These are phyloP conservation scores for Medicago lupulina DNA, from an alignment of 306 rosid species.

Conservation along the genomic window DNA sequence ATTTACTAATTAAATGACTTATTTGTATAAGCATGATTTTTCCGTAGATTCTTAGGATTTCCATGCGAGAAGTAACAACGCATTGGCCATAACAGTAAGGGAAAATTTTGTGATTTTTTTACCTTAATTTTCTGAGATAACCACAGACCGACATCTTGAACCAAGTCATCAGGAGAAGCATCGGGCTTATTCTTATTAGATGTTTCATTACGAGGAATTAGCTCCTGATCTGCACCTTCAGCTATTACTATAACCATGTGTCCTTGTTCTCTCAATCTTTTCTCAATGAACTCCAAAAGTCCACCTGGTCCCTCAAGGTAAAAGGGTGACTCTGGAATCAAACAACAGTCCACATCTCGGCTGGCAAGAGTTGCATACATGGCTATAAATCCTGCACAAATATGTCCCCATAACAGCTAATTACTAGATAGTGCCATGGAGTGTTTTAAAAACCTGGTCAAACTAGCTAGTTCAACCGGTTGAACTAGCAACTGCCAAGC, in stretches of 20 bases:
- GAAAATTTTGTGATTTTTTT: neutral
- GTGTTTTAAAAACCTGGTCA: neutral
- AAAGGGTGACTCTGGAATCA: slow-evolving; percentile 82
- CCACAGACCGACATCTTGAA: slow-evolving; percentile 76
- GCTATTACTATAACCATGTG: slow-evolving; percentile 87
- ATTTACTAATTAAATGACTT: neutral
- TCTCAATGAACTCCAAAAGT: slow-evolving; percentile 62
- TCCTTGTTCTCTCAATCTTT: slow-evolving; percentile 64
- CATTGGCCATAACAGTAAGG: neutral
- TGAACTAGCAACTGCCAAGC: neutral
- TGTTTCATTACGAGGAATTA: slow-evolving; percentile 46
- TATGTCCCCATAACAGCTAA: slow-evolving; percentile 2
- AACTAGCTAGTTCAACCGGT: neutral
- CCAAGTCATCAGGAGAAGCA: slow-evolving; percentile 60
- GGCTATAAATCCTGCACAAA: slow-evolving; percentile 66
- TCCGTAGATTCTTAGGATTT: neutral
- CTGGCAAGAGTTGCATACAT: slow-evolving; percentile 82
- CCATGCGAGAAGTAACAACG: neutral
- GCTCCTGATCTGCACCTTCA: slow-evolving; percentile 79
- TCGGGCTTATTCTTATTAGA: slow-evolving; percentile 43
- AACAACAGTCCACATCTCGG: slow-evolving; percentile 80
- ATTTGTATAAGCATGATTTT: neutral
- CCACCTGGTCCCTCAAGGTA: slow-evolving; percentile 77
- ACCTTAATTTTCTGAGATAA: slow-evolving; percentile 73
- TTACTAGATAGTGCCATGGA: neutral